These are phyloP conservation scores for Penicillium salamii DNA, from an alignment of 495 filamentous ascomycete species.

Conservation along the genomic window DNA sequence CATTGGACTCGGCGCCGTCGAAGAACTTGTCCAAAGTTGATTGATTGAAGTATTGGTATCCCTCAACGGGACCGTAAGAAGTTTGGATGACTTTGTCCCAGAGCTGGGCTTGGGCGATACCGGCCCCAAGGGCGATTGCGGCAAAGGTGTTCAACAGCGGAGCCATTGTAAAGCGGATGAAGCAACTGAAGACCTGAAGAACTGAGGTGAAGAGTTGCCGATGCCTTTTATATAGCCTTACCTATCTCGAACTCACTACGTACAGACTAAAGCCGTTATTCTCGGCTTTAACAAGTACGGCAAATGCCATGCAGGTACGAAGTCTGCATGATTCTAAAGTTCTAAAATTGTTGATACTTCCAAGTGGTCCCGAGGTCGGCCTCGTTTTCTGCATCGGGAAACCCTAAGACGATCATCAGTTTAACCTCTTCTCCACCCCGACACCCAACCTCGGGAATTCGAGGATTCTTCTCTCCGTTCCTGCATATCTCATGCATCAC, in stretches of 20 bases:
- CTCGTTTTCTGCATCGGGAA: background rate
- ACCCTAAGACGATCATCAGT: background rate
- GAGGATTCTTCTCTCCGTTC: background rate
- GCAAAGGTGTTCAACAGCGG: constrained; percentile 9
- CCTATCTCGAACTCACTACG: too few relatives aligned
- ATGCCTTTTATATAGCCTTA: background rate
- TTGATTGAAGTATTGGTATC: constrained; percentile 29
- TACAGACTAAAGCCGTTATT: too few relatives aligned
- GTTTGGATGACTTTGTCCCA: constrained; percentile 25
- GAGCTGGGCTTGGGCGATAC: constrained; percentile 18
- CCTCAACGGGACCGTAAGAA: constrained; percentile 24
- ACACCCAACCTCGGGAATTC: background rate
- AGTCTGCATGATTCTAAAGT: too few relatives aligned
- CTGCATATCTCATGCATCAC: background rate
- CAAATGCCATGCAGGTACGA: too few relatives aligned
- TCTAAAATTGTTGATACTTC: too few relatives aligned
- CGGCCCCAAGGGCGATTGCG: constrained; percentile 14
- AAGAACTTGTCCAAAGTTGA: constrained; percentile 26
- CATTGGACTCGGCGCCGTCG: constrained; percentile 45
- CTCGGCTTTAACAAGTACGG: too few relatives aligned
- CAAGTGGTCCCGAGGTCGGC: too few relatives aligned
- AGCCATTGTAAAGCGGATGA: constrained; percentile 6
- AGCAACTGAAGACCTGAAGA: background rate
- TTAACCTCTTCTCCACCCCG: background rate
- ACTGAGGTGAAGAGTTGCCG: background rate